Evolutionary conservation across 2,329 filamentous ascomycete species (phyloP).

Genomic region (Huntiella omanensis): DNA sequence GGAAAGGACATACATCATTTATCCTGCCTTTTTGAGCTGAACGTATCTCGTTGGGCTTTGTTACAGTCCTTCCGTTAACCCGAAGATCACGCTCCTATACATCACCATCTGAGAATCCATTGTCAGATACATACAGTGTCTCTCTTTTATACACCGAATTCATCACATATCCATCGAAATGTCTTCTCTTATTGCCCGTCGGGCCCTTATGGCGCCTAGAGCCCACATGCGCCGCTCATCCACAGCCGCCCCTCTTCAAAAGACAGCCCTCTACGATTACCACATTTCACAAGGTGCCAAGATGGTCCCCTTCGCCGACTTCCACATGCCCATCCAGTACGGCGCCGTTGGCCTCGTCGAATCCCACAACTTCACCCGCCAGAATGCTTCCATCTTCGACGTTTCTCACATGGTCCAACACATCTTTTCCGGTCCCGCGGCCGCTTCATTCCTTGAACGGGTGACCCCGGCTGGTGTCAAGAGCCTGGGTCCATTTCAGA

Average conservation of each 20-base stretch:
- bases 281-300: constrained; percentile 66
- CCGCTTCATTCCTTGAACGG: constrained; percentile 61
- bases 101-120: not conserved
- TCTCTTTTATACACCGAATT: not conserved
- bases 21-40: too few relatives aligned
- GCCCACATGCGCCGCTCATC: constrained; percentile 8
- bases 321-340: constrained; percentile 86
- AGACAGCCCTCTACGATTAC: constrained; percentile 61
- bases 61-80: not conserved
- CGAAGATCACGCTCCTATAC: not conserved
- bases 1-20: too few relatives aligned
- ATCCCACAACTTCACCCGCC: constrained; percentile 77
- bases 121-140: not conserved
- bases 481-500: constrained; percentile 45
- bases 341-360: constrained; percentile 54
- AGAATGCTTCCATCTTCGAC: constrained; percentile 81
- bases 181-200: constrained; percentile 8
- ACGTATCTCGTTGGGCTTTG: too few relatives aligned
- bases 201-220: constrained; percentile 4
- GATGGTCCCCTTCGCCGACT: constrained; percentile 93
- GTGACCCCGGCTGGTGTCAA: constrained; percentile 62
- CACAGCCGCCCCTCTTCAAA: constrained; percentile 23
- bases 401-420: constrained; percentile 96
- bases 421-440: constrained; percentile 62
- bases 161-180: not conserved